Percentiles rank a stretch among this genome's conserved stretches.
These are phyloP conservation scores for Sphagnurus paluster DNA, from an alignment of 1,284 basidiomycete genomes.

Conservation along the genomic window DNA sequence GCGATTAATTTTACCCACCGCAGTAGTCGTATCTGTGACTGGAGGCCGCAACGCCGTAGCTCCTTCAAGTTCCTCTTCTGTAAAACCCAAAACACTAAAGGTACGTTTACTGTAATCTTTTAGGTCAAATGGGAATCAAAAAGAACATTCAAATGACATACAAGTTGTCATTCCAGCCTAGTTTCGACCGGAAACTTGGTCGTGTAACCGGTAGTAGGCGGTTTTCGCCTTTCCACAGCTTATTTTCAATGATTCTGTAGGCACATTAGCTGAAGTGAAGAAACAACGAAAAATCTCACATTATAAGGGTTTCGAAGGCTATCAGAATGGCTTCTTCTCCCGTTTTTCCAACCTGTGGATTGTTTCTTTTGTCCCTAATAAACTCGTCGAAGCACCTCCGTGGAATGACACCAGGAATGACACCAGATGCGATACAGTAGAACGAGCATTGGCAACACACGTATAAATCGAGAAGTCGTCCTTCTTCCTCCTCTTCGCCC, in stretches of 20 bases:
- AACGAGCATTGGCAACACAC: slow-evolving; percentile 80
- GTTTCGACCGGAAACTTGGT: slow-evolving; percentile 55
- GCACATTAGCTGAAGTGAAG: slow-evolving; percentile 4
- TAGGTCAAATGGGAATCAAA: slow-evolving; percentile 16
- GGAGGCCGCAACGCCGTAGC: slow-evolving; percentile 56
- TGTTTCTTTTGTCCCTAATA: slow-evolving; percentile 40
- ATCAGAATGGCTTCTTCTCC: slow-evolving; percentile 50
- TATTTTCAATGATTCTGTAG: slow-evolving; percentile 67
- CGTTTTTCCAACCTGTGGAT: slow-evolving; percentile 43
- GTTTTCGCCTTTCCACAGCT: slow-evolving; percentile 67
- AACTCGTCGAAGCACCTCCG: slow-evolving; percentile 47
- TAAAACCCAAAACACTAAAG: slow-evolving; percentile 62
- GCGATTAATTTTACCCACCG: slow-evolving; percentile 50
- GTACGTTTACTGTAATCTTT: slow-evolving; percentile 40
- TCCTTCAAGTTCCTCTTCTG: slow-evolving; percentile 30
- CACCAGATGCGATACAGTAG: slow-evolving; percentile 65
- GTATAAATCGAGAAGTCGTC: slow-evolving; percentile 71
- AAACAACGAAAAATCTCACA: slow-evolving; percentile 41
- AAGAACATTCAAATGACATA: slow-evolving; percentile 35
- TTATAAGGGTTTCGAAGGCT: slow-evolving; percentile 67
- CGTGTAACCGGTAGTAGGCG: slow-evolving; percentile 56
- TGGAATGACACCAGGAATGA: slow-evolving; percentile 72
- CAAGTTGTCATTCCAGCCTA: slow-evolving; percentile 67
- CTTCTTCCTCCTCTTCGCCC: slow-evolving; percentile 45
- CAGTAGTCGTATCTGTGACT: slow-evolving; percentile 43